Evolutionary conservation across 1,284 basidiomycete genomes (phyloP).

Genomic region (Malassezia psittaci): DNA sequence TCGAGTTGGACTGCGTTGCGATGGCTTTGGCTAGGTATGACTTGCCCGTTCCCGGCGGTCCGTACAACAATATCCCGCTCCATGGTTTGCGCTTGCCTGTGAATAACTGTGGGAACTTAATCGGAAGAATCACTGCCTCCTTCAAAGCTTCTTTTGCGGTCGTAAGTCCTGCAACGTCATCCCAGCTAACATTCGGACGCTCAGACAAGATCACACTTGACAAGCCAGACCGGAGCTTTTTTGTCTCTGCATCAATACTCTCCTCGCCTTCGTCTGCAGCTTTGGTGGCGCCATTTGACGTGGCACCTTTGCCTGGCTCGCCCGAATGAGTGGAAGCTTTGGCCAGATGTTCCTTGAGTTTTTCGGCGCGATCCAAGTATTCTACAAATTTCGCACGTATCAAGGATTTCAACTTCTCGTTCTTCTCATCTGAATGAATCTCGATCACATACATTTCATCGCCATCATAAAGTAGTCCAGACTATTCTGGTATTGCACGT

Average conservation of each 20-base stretch:
- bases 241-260: slow-evolving; percentile 78
- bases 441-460: slow-evolving; percentile 58
- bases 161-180: slow-evolving; percentile 91
- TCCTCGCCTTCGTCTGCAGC: slow-evolving; percentile 56
- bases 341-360: slow-evolving; percentile 60
- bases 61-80: slow-evolving; percentile 89
- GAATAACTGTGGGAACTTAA: slow-evolving; percentile 97
- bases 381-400: slow-evolving; percentile 84
- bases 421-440: slow-evolving; percentile 70
- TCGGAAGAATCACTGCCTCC: slow-evolving; percentile 94
- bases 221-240: slow-evolving; percentile 83
- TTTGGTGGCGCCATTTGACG: slow-evolving; percentile 56
- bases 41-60: slow-evolving; percentile 52
- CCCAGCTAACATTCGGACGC: slow-evolving; percentile 93
- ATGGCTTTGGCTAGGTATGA: slow-evolving; percentile 94
- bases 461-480: slow-evolving; percentile 97
- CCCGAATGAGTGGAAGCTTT: slow-evolving; percentile 50
- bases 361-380: slow-evolving; percentile 85
- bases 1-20: slow-evolving; percentile 91
- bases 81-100: slow-evolving; percentile 96
- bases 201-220: slow-evolving; percentile 81
- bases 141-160: slow-evolving; percentile 91
- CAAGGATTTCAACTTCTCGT: slow-evolving; percentile 77
- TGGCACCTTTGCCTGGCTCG: slow-evolving; percentile 46
- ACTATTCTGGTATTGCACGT: slow-evolving; percentile 77